Conservation (phyloP, 148 eudicot genomes). For the Persicaria maculosa region DNA sequence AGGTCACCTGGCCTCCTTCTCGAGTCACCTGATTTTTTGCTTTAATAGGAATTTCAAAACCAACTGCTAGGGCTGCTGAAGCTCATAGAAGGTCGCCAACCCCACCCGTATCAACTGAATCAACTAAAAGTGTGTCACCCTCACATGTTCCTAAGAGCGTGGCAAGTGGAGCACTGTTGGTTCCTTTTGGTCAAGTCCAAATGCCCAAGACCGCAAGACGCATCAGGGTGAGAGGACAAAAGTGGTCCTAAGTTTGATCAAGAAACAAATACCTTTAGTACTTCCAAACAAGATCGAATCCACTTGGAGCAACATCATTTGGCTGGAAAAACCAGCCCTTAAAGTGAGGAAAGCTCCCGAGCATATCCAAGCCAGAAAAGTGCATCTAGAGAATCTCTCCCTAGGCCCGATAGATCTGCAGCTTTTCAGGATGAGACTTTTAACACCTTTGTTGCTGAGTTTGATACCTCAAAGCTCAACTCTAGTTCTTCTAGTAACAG, state of each 20-base stretch:
- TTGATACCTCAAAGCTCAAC: slow-evolving; percentile 50
- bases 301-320: slow-evolving; percentile 20
- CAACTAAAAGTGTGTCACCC: slow-evolving; percentile 39
- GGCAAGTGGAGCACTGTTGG: slow-evolving; percentile 44
- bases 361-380: slow-evolving; percentile 20
- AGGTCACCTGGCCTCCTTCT: neutral
- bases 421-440: slow-evolving; percentile 51
- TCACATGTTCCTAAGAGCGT: slow-evolving; percentile 29
- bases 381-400: slow-evolving; percentile 19
- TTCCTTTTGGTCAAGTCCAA: slow-evolving; percentile 87
- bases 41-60: slow-evolving; percentile 43
- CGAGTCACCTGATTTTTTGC: slow-evolving; percentile 1
- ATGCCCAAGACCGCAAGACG: slow-evolving; percentile 63
- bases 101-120: slow-evolving; percentile 56
- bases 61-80: slow-evolving; percentile 42
- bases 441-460: slow-evolving; percentile 80
- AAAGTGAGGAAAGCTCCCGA: slow-evolving; percentile 22
- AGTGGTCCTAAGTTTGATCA: slow-evolving; percentile 46
- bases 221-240: slow-evolving; percentile 37
- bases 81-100: slow-evolving; percentile 91
- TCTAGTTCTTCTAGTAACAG: slow-evolving; percentile 29
- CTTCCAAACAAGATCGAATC: slow-evolving; percentile 34
- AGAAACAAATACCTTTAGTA: slow-evolving; percentile 19
- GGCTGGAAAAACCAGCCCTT: slow-evolving; percentile 25
- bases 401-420: slow-evolving; percentile 26